A percentile compares a stretch with the other conserved stretches of the same genome.
These are phyloP conservation scores for Allomyces macrogynus DNA, from an alignment of 192 early-diverging fungal genomes.

Conservation along the genomic window DNA sequence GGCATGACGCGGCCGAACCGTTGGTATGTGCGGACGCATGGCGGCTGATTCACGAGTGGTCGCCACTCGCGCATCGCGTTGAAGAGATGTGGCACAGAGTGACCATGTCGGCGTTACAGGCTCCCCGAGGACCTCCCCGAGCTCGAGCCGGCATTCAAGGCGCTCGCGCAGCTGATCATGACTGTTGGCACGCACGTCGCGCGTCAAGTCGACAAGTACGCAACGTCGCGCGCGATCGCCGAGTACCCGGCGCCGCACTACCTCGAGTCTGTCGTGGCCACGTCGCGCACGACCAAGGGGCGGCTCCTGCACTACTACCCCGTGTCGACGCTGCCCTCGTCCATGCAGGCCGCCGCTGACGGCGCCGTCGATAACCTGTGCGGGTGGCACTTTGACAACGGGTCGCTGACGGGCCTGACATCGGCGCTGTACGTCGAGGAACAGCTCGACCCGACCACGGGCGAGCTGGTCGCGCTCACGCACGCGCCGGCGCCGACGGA, in stretches of 20 bases:
- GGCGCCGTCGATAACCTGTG: slow-evolving; percentile 31
- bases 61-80: too few species aligned
- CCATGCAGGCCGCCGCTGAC: slow-evolving; percentile 1
- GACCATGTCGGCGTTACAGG: slow-evolving; percentile 3
- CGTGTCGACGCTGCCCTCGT: slow-evolving; percentile 4
- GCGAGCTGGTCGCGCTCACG: slow-evolving; percentile 12
- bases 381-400: slow-evolving; percentile 48
- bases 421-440: slow-evolving; percentile 39
- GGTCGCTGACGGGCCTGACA: slow-evolving; percentile 39
- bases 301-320: slow-evolving; percentile 50
- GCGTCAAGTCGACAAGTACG: slow-evolving; percentile 31
- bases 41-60: too few species aligned
- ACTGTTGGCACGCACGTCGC: slow-evolving; percentile 32
- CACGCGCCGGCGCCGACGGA: slow-evolving; percentile 12
- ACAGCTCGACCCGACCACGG: slow-evolving; percentile 5
- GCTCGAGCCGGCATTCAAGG: slow-evolving; percentile 28
- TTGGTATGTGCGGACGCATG: slow-evolving; percentile 9
- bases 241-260: slow-evolving; percentile 10
- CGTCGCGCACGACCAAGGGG: slow-evolving; percentile 34
- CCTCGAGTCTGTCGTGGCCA: slow-evolving; percentile 25
- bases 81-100: too few species aligned
- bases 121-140: slow-evolving; percentile 28
- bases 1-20: slow-evolving; percentile 30
- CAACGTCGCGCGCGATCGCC: slow-evolving; percentile 1
- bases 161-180: slow-evolving; percentile 32